These are phyloP conservation scores for Yamadazyma pseudoaaseri DNA, from an alignment of 1,139 yeast genomes.

Conservation along the genomic window DNA sequence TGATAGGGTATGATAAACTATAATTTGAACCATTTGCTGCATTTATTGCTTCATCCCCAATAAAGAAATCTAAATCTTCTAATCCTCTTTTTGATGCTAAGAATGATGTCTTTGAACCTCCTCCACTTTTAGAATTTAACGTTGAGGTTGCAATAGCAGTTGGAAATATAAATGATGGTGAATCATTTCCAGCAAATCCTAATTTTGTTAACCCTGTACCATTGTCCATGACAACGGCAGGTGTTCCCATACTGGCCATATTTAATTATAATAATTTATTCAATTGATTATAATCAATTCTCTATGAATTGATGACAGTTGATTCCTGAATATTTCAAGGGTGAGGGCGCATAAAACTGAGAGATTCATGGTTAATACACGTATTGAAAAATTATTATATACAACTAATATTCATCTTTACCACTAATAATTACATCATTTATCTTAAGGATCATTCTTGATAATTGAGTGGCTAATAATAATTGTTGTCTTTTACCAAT, in stretches of 20 bases:
- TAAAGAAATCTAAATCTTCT: constrained; percentile 91
- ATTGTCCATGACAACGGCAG: constrained; percentile 96
- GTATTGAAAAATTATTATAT: background rate
- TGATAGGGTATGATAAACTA: constrained; percentile 86
- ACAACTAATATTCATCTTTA: constrained; percentile 62
- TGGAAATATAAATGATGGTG: constrained; percentile 96
- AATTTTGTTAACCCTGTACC: constrained; percentile 98
- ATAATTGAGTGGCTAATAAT: constrained; percentile 90
- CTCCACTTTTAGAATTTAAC: constrained; percentile 34
- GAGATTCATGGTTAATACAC: background rate
- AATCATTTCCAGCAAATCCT: constrained; percentile 98
- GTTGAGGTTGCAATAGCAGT: constrained; percentile 90
- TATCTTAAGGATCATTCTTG: constrained; percentile 95
- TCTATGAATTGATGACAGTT: too few relatives aligned
- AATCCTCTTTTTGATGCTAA: constrained; percentile 80
- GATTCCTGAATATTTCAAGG: too few relatives aligned
- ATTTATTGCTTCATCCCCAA: constrained; percentile 91
- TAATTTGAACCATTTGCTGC: constrained; percentile 92
- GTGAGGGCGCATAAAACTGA: background rate
- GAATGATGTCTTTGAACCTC: constrained; percentile 42
- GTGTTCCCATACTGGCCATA: constrained; percentile 69
- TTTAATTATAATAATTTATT: too few relatives aligned
- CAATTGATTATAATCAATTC: too few relatives aligned
- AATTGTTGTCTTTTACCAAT: constrained; percentile 97
- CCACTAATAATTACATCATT: constrained; percentile 94